Evolutionary conservation across 768 basidiomycete genomes (phyloP), one percentile per base, ranked within the genome.

Genomic region (Agaricus subrufescens): DNA sequence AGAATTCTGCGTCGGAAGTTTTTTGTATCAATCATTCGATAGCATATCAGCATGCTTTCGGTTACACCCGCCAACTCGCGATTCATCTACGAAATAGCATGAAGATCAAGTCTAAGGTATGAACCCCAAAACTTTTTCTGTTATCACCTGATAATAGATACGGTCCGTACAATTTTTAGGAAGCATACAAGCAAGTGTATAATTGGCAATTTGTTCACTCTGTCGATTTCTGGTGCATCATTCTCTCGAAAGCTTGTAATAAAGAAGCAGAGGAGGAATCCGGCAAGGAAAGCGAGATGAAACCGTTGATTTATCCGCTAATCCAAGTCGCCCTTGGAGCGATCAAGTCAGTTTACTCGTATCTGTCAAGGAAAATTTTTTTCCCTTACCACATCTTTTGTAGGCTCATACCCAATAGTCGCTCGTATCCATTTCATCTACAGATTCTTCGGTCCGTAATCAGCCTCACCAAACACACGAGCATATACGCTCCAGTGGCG

Each of bases 171-270:
- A 44, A 42, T 12, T 53, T 23, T 43, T 68, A 93, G 87, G 94
- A 98, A 62, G 86, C 92, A 8, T 95, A 89, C 73, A 88, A 87
- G 69, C 87, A 89, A 63, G 96, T 99, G 23, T 97, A 99, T 73
- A 99, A 98, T 72, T 99, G 97, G 97, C 97, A 98, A 73, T 98
- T 88, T 62, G 89, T 87, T 2, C 97, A 99, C 68, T 91, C 86
- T 57, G 75, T 99, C 61, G 97, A 99, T 74, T 98, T 98, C 65
- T 99, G 97, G 97, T 81, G 84, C 40, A 78, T 91, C 42, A 93
- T 98, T 9, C 79, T 99, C 9, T 88, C 86, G 23, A 78, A 86
- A 44, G 87, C 92, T 14, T 95, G 91, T 64, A 84, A 86, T 64
- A 73, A 74, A 29, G 74, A 85, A 63, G 73, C 75, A 2, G 77